Percentiles rank a stretch among this genome's conserved stretches.
Conservation (phyloP, 805 yeast species). For the Pichia pseudocactophila region DNA sequence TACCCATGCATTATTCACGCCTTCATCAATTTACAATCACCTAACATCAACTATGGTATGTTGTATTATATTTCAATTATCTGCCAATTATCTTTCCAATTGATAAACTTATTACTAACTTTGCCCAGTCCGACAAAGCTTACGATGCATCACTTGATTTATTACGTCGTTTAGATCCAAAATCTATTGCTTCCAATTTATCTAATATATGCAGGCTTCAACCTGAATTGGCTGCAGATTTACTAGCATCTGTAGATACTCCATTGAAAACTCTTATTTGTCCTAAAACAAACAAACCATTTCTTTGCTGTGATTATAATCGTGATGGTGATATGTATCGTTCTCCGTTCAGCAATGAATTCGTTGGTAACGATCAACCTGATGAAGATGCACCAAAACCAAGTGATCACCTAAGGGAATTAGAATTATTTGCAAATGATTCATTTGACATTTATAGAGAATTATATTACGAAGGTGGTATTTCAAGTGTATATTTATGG, state of each 20-base stretch:
- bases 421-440: constrained; percentile 78
- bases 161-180: constrained; percentile 67
- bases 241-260: constrained; percentile 77
- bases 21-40: too few relatives aligned
- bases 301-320: constrained; percentile 85
- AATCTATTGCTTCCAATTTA: constrained; percentile 38
- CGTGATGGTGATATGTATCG: constrained; percentile 89
- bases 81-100: background rate
- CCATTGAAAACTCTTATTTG: constrained; percentile 57
- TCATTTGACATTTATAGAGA: constrained; percentile 91
- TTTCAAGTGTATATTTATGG: constrained; percentile 87
- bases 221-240: constrained; percentile 76
- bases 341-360: constrained; percentile 83
- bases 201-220: constrained; percentile 42
- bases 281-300: constrained; percentile 50
- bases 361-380: constrained; percentile 34
- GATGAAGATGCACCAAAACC: constrained; percentile 76
- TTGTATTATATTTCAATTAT: too few relatives aligned
- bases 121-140: constrained; percentile 33
- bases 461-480: constrained; percentile 90
- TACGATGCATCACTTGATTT: constrained; percentile 75
- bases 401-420: constrained; percentile 50
- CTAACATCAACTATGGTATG: too few relatives aligned
- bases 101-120: background rate
- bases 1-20: too few relatives aligned